Conservation (phyloP, 257 asterid genomes). For the Solanum phureja region DNA sequence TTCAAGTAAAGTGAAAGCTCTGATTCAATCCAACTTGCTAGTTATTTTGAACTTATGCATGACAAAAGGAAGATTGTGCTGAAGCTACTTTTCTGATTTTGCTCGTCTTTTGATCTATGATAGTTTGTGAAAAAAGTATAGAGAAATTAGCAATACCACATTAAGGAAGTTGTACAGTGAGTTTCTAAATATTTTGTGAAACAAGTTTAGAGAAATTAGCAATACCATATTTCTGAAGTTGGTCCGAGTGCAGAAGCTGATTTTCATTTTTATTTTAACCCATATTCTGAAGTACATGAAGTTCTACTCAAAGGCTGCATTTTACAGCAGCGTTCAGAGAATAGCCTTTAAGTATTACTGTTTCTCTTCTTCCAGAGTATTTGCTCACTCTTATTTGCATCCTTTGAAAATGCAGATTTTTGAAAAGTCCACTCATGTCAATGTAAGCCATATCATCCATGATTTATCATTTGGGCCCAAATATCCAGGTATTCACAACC, state of each 20-base stretch:
- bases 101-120: neutral
- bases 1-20: neutral
- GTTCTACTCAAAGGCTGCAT: neutral
- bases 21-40: neutral
- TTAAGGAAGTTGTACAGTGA: neutral
- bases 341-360: neutral
- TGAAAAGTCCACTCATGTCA: constrained; percentile 74
- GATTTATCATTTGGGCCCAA: constrained; percentile 93
- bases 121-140: neutral
- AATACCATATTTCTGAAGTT: neutral
- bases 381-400: neutral
- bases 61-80: neutral
- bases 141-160: neutral
- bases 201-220: neutral
- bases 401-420: constrained; percentile 49
- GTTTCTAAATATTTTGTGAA: neutral
- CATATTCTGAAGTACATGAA: neutral
- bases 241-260: neutral
- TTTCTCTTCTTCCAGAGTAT: neutral
- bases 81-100: neutral
- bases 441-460: constrained; percentile 89
- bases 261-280: neutral
- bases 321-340: neutral
- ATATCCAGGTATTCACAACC: constrained; percentile 96
- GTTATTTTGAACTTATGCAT: neutral